A percentile compares a stretch with the other conserved stretches of the same genome.
Conservation (phyloP, 352 stramenopile genomes). For the Phytophthora podocarpi region DNA sequence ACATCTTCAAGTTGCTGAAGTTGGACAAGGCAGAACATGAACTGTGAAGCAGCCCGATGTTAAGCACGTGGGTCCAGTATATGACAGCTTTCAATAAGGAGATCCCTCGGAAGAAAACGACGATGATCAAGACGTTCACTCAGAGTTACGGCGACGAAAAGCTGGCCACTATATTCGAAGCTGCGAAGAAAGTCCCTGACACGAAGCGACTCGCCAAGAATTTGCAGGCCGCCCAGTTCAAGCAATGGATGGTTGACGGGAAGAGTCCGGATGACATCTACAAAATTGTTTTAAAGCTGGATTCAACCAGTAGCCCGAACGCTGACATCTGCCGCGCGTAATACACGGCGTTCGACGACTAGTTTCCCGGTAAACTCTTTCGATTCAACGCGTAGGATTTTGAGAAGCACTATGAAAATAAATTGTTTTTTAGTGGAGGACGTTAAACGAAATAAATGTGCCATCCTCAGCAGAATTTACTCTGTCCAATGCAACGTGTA, state of each 20-base stretch:
- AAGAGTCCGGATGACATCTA: not conserved
- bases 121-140: slow-evolving; percentile 3
- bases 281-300: slow-evolving; percentile 1
- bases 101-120: slow-evolving; percentile 5
- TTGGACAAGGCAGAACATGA: not conserved
- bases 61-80: slow-evolving; percentile 1
- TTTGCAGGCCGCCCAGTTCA: slow-evolving; percentile 5
- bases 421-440: too few relatives aligned
- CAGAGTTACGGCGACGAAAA: slow-evolving; percentile 10
- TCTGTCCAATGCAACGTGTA: too few relatives aligned
- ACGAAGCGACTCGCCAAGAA: not conserved
- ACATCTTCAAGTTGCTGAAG: not conserved
- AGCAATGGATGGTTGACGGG: not conserved
- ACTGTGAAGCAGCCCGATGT: slow-evolving; percentile 3
- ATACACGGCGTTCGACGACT: too few relatives aligned
- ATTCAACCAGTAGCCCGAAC: too few relatives aligned
- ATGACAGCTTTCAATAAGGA: slow-evolving; percentile 17
- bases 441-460: too few relatives aligned
- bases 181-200: not conserved
- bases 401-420: too few relatives aligned
- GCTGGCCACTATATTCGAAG: not conserved
- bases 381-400: too few relatives aligned
- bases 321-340: too few relatives aligned
- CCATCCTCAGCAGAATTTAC: too few relatives aligned
- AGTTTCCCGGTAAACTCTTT: too few relatives aligned